Percentiles rank a stretch among this genome's conserved stretches.
Evolutionary conservation across 2,329 filamentous ascomycete genomes (phyloP).

Genomic region (Nemania bipapillata): DNA sequence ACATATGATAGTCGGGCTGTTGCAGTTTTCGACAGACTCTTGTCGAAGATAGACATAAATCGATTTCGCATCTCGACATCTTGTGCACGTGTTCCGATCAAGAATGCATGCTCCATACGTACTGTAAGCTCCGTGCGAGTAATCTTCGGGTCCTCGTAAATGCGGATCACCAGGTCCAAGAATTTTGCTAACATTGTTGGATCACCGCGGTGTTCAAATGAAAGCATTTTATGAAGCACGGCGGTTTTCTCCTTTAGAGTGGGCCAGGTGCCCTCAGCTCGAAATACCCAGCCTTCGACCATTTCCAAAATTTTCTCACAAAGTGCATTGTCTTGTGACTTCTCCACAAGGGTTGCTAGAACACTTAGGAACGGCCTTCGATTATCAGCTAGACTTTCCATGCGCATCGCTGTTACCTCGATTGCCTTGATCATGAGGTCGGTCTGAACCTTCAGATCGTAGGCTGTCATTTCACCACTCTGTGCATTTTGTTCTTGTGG

Average conservation of each 20-base stretch:
- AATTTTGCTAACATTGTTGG: constrained; percentile 90
- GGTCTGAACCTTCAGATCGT: constrained; percentile 88
- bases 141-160: constrained; percentile 98
- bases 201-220: constrained; percentile 88
- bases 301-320: constrained; percentile 94
- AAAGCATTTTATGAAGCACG: constrained; percentile 98
- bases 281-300: constrained; percentile 96
- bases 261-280: constrained; percentile 92
- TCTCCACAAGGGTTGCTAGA: constrained; percentile 92
- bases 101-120: constrained; percentile 95
- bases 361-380: constrained; percentile 94
- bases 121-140: constrained; percentile 95
- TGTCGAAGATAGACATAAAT: constrained; percentile 96
- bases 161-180: constrained; percentile 92
- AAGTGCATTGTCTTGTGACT: constrained; percentile 85
- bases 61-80: constrained; percentile 97
- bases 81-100: constrained; percentile 91
- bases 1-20: constrained; percentile 90
- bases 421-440: constrained; percentile 94
- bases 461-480: constrained; percentile 70
- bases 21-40: constrained; percentile 90
- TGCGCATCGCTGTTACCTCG: constrained; percentile 88
- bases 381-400: constrained; percentile 91
- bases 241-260: constrained; percentile 99
- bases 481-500: constrained; percentile 66